Conservation (phyloP, 2,329 filamentous ascomycete species). For the Ilyonectria robusta region DNA sequence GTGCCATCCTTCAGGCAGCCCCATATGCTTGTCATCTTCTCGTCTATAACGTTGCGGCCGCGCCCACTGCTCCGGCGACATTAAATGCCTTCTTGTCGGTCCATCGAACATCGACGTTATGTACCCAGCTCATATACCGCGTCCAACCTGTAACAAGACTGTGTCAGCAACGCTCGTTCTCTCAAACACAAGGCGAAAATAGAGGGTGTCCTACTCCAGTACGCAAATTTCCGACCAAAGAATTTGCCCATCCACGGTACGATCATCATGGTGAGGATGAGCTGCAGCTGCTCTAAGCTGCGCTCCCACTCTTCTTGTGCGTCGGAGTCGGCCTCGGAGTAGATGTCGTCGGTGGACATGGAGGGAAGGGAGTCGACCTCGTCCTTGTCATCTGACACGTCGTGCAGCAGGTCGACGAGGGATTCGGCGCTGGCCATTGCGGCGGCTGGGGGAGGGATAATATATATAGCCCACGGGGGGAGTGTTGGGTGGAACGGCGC, state of each 20-base stretch:
- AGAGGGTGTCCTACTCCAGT: slow-evolving; percentile 80
- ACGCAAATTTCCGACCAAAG: slow-evolving; percentile 93
- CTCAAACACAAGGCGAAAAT: not conserved
- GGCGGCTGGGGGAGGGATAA: slow-evolving; percentile 12
- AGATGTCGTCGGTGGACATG: slow-evolving; percentile 69
- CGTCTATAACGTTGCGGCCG: slow-evolving; percentile 66
- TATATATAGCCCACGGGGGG: not conserved
- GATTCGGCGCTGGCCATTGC: slow-evolving; percentile 60
- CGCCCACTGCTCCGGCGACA: slow-evolving; percentile 74
- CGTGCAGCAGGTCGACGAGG: slow-evolving; percentile 66
- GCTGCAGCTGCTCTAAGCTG: slow-evolving; percentile 92
- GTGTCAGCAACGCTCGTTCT: slow-evolving; percentile 33
- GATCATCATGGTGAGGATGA: slow-evolving; percentile 93
- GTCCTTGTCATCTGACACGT: slow-evolving; percentile 65
- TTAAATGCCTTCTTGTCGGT: slow-evolving; percentile 76
- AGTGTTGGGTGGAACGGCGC: not conserved
- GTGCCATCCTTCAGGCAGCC: slow-evolving; percentile 4
- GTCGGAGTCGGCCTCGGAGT: slow-evolving; percentile 78
- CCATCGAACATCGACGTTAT: slow-evolving; percentile 79
- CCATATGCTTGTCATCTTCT: not conserved
- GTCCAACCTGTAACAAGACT: slow-evolving; percentile 79
- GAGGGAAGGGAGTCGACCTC: slow-evolving; percentile 77
- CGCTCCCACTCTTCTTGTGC: slow-evolving; percentile 96
- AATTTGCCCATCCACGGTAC: slow-evolving; percentile 96
- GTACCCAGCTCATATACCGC: slow-evolving; percentile 95